These are phyloP conservation scores for Gossypium sturtianum DNA, from an alignment of 345 rosid genomes.

Conservation along the genomic window DNA sequence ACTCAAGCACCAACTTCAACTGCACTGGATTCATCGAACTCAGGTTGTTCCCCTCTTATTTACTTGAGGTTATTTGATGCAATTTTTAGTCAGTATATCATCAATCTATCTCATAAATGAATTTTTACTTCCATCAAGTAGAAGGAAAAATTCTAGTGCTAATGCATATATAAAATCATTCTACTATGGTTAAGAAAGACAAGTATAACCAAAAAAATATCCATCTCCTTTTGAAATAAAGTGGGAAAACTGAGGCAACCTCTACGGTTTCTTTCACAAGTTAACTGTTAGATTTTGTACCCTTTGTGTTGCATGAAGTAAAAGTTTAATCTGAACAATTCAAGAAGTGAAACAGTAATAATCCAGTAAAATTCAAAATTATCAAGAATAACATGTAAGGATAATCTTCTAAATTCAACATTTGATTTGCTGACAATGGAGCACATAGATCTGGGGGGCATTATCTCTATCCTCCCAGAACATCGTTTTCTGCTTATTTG, in stretches of 20 bases:
- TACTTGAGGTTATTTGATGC: conserved; percentile 1
- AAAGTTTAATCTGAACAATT: background rate
- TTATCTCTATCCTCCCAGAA: background rate
- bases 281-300: background rate
- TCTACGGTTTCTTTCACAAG: background rate
- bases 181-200: background rate
- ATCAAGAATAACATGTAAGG: background rate
- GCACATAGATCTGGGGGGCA: background rate
- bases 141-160: background rate
- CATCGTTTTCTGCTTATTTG: conserved; percentile 4
- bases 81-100: background rate
- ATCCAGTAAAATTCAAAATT: background rate
- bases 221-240: background rate
- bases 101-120: background rate
- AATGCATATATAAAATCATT: background rate
- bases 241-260: background rate
- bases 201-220: background rate
- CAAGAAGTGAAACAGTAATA: background rate
- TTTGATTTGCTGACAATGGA: background rate
- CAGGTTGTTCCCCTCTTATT: conserved; percentile 33
- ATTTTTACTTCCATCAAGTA: background rate
- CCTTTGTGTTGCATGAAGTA: background rate
- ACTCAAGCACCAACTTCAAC: conserved; percentile 6
- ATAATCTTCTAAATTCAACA: conserved; percentile 5
- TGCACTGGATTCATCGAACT: conserved; percentile 26